Conservation (phyloP, 2,329 filamentous ascomycete genomes). For the Chaetomium globosum region DNA sequence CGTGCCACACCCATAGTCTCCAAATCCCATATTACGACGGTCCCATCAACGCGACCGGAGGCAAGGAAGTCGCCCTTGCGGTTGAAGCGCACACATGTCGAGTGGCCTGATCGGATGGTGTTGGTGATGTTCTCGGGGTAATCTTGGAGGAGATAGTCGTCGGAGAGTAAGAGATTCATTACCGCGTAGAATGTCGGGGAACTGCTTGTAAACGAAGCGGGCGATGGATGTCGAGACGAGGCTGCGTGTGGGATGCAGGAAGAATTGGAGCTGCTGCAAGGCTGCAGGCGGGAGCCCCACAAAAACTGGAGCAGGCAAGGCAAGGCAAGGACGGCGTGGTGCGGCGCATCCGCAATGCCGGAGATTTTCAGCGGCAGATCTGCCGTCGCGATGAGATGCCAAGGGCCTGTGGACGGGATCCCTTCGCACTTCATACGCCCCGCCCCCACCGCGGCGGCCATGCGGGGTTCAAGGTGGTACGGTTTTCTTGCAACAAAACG, state of each 20-base stretch:
- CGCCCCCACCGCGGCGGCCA: neutral
- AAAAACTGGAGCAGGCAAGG: neutral
- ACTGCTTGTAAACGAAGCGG: neutral
- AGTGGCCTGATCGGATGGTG: slow-evolving; percentile 74
- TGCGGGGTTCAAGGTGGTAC: slow-evolving; percentile 15
- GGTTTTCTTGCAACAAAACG: slow-evolving; percentile 10
- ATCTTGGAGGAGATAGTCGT: slow-evolving; percentile 70
- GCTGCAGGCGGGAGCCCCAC: slow-evolving; percentile 23
- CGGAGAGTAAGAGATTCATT: slow-evolving; percentile 64
- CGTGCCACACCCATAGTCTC: slow-evolving; percentile 96
- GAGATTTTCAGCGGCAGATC: slow-evolving; percentile 22
- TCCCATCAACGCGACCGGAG: slow-evolving; percentile 90
- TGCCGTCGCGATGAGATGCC: slow-evolving; percentile 4
- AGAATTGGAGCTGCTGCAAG: slow-evolving; percentile 26
- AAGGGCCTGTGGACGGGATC: neutral
- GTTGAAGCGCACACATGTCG: slow-evolving; percentile 79
- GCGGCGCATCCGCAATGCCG: neutral
- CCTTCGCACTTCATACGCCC: neutral
- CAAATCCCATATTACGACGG: slow-evolving; percentile 93
- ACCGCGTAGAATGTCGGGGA: slow-evolving; percentile 27
- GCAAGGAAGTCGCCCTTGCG: slow-evolving; percentile 92
- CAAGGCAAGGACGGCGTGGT: neutral
- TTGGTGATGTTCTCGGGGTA: slow-evolving; percentile 89
- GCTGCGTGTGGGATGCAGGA: slow-evolving; percentile 1
- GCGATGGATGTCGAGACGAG: slow-evolving; percentile 14